phyloP scores from a whole-genome alignment of 140 eudicot genomes.

The Stevia rebaudiana region DNA sequence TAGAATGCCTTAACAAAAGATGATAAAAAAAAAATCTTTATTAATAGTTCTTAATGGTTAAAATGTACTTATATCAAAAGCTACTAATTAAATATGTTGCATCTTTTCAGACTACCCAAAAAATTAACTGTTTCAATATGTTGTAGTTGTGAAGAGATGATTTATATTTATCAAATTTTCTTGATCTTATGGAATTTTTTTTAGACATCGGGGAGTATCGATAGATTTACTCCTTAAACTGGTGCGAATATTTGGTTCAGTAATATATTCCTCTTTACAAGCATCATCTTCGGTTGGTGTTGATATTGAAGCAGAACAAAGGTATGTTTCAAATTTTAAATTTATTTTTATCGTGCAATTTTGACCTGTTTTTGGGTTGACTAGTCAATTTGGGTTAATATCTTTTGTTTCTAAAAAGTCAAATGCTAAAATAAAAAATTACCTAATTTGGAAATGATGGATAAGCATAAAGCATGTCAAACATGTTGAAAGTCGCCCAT shows the following conservation, averaged over 20 bases:
- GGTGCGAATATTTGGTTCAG: constrained; percentile 80
- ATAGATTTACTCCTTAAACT: constrained; percentile 78
- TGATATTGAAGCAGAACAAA: constrained; percentile 93
- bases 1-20: background rate
- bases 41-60: background rate
- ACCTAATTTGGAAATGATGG: background rate
- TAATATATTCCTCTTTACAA: constrained; percentile 77
- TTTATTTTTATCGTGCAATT: background rate
- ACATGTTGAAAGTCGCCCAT: background rate
- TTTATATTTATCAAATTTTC: background rate
- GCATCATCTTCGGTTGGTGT: constrained; percentile 87
- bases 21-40: background rate
- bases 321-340: constrained; percentile 35
- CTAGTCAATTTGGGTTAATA: background rate
- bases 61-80: background rate
- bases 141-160: too few relatives aligned
- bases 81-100: background rate
- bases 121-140: background rate
- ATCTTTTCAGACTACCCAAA: background rate
- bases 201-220: constrained; percentile 68
- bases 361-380: background rate
- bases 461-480: background rate
- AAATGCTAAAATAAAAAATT: background rate
- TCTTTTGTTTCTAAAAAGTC: background rate
- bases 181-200: background rate